Evolutionary conservation across 768 basidiomycete genomes (phyloP).

Genomic region (Lactarius vividus): DNA sequence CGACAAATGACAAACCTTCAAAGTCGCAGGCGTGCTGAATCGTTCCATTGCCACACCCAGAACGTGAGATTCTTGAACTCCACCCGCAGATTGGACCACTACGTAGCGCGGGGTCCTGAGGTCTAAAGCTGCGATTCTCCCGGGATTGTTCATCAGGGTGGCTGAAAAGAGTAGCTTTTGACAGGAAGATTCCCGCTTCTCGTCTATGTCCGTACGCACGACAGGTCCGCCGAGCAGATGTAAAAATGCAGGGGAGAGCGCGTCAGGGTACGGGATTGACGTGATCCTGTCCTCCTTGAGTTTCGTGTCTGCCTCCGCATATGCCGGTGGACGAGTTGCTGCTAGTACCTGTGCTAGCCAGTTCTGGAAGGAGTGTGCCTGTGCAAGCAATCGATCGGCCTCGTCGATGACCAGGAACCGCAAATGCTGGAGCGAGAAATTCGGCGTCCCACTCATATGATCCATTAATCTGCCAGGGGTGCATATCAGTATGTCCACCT

Average conservation of each 20-base stretch:
- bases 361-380: constrained; percentile 94
- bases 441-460: constrained; percentile 82
- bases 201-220: constrained; percentile 51
- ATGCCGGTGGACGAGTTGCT: constrained; percentile 52
- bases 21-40: constrained; percentile 75
- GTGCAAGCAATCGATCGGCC: constrained; percentile 91
- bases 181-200: constrained; percentile 62
- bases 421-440: constrained; percentile 91
- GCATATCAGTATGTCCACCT: constrained; percentile 90
- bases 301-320: constrained; percentile 6
- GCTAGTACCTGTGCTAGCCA: constrained; percentile 84
- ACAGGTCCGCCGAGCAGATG: constrained; percentile 41
- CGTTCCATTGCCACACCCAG: constrained; percentile 65
- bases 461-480: constrained; percentile 96
- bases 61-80: constrained; percentile 36
- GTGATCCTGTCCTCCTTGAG: background rate
- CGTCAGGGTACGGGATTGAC: constrained; percentile 44
- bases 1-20: constrained; percentile 52
- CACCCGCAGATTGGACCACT: constrained; percentile 57
- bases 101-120: constrained; percentile 84
- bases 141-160: constrained; percentile 90
- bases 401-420: constrained; percentile 98
- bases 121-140: constrained; percentile 82
- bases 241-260: constrained; percentile 60
- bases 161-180: constrained; percentile 97